Base-by-base conservation (phyloP, 495 filamentous ascomycete species). In the Penicillium arizonense region DNA sequence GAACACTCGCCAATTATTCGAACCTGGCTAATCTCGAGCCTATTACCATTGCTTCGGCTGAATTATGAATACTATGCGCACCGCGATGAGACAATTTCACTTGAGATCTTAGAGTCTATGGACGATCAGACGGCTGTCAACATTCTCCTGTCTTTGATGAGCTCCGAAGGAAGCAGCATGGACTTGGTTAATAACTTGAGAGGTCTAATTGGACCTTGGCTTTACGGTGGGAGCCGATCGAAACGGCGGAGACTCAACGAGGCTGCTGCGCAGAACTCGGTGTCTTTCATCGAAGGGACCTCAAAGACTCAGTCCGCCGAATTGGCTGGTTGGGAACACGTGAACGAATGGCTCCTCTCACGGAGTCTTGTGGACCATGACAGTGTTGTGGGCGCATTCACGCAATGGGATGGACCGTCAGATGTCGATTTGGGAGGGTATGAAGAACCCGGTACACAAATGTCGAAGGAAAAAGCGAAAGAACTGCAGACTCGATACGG, bases 21-120 rank as follows among this genome's bases (percentile, higher is more conserved):
- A 52, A 83, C 77, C 39, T 90, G 91, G 87, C 78, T 89, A 62
- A 80, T 95, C 24, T 91, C 91, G 1, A 85, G 78, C 16, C 74
- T 95, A 16, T 73, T 97, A 20, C 91, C 91, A 0, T 75, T 96
- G 2, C 71, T 93, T 13, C 81, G 91, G 46, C 76, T 91, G n/a
- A 88, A 88, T 59, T 88, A 88, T 64, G 90, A 94, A 73, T 94
- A 90, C 61, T 88, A 96, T 55, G 82, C 87, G 0, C 67, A 80
- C 26, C 76, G 79, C 10, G 78, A 77, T 12, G 69, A 75, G 11
- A 58, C 71, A 7, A 71, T 83, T 32, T 83, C 84, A 3, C 70
- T 95, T 16, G 83, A 89, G 47, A 73, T 72, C 0, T 61, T 94
- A 38, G 73, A 75, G 52, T 69, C 66, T 30, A 68, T 75, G 66